A percentile compares a stretch with the other conserved stretches of the same genome.
phyloP scores from a whole-genome alignment of 2,329 filamentous ascomycete genomes.

The Fusarium udum region DNA sequence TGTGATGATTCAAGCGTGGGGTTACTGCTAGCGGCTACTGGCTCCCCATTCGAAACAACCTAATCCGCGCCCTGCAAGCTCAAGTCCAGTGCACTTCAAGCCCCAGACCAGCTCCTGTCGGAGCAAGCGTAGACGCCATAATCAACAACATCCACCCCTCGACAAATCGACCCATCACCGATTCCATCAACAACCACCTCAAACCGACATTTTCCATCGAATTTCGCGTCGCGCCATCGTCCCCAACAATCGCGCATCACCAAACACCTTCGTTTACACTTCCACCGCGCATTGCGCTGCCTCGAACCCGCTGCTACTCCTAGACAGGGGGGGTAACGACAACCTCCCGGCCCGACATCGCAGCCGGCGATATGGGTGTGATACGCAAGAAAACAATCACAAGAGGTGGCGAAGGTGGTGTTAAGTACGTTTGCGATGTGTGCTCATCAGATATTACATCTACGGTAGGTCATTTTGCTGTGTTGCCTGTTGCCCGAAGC shows the following conservation, averaged over 20 bases:
- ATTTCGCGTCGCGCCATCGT: conserved; percentile 37
- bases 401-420: conserved; percentile 84
- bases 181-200: conserved; percentile 43
- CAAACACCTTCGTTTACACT: conserved; percentile 18
- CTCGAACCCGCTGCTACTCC: conserved; percentile 24
- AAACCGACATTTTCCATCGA: conserved; percentile 44
- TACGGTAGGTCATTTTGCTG: conserved; percentile 70
- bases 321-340: conserved; percentile 41
- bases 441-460: conserved; percentile 97
- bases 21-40: conserved; percentile 13
- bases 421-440: conserved; percentile 97
- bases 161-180: conserved; percentile 34
- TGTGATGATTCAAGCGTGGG: not conserved
- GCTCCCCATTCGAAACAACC: conserved; percentile 30
- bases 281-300: conserved; percentile 26
- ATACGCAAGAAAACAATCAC: conserved; percentile 95
- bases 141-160: conserved; percentile 38
- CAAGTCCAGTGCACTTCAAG: conserved; percentile 6
- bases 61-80: conserved; percentile 5
- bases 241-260: conserved; percentile 28
- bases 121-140: conserved; percentile 32
- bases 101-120: conserved; percentile 15
- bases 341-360: conserved; percentile 40
- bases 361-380: conserved; percentile 75
- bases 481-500: conserved; percentile 4